These are phyloP conservation scores for Zea luxurians DNA, from an alignment of 176 grass and related monocot species.

Conservation along the genomic window DNA sequence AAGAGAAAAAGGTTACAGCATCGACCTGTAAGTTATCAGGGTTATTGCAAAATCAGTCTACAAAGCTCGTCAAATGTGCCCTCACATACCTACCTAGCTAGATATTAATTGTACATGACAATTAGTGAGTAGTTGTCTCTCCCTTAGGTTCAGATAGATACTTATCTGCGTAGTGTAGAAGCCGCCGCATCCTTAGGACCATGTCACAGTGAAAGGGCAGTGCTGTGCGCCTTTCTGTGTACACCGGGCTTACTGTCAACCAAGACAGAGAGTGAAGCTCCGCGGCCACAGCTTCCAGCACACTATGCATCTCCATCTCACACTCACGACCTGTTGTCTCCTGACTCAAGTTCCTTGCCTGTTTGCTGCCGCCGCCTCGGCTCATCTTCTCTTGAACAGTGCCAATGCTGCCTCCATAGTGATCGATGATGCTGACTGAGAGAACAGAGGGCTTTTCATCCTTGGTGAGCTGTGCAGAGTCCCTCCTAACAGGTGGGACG, in stretches of 20 bases:
- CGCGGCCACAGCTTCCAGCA: constrained; percentile 66
- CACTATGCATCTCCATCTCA: constrained; percentile 61
- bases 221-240: constrained; percentile 61
- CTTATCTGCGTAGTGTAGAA: constrained; percentile 81
- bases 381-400: constrained; percentile 65
- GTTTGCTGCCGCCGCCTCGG: constrained; percentile 51
- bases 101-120: constrained; percentile 37
- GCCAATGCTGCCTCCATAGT: constrained; percentile 71
- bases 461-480: constrained; percentile 47
- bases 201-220: constrained; percentile 91
- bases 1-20: no score
- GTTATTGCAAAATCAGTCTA: constrained; percentile 26
- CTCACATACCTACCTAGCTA: constrained; percentile 32
- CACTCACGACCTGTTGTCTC: constrained; percentile 52
- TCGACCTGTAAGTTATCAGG: not conserved
- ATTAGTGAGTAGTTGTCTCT: constrained; percentile 48
- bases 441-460: constrained; percentile 76
- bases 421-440: constrained; percentile 72
- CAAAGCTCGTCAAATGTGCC: constrained; percentile 30
- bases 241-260: constrained; percentile 89
- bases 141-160: constrained; percentile 56
- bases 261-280: constrained; percentile 90
- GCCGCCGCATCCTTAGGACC: constrained; percentile 76
- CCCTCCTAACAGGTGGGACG: constrained; percentile 64
- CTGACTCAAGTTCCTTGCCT: constrained; percentile 44